Evolutionary conservation across 306 rosid genomes (phyloP), one percentile per base, ranked within the genome.

Genomic region (Vigna radiata): DNA sequence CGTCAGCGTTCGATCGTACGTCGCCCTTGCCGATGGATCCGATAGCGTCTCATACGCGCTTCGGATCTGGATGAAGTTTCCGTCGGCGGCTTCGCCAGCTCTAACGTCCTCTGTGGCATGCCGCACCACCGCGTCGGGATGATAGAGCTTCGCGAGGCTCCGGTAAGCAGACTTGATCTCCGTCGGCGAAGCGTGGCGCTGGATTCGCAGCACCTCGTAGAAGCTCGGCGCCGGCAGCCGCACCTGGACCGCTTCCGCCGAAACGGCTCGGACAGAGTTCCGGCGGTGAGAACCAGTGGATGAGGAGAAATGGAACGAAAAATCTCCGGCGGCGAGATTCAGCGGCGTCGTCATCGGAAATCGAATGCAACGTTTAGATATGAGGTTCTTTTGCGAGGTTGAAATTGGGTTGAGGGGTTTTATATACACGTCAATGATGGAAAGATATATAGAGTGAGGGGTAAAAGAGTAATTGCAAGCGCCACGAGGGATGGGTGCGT

Each of bases 11-110:
- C 84, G 61, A 55, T 94, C 98, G 18, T 94, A 94, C 14, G 75
- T 25, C 12, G 89, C 90, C 55, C 98, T 87, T 2, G 97, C 80
- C 1, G 90, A 87, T 8, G 97, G 97, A 84, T 94, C 97, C 0
- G 92, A 90, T 3, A 95, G 96, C 59, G 97, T 92, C 53, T 89
- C 88, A 11, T 92, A 95, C 5, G 97, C 97, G 79, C 87, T 79
- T 62, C 87, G 90, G 67, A 95, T 89, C 91, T 85, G 85, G 16
- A 94, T 88, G 85, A 94, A 94, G 41, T 86, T 87, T 2, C 79
- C 78, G 29, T 84, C 90, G 54, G 73, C 88, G 10, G 0, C 31
- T 13, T 77, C 74, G 31, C 86, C 91, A 5, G 77, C 74, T 21
- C 85, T 88, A 55, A 77, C 86, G 7, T 56, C 44, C 4, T 77